Evolutionary conservation across 306 rosid genomes (phyloP).

Genomic region (Malus orientalis): DNA sequence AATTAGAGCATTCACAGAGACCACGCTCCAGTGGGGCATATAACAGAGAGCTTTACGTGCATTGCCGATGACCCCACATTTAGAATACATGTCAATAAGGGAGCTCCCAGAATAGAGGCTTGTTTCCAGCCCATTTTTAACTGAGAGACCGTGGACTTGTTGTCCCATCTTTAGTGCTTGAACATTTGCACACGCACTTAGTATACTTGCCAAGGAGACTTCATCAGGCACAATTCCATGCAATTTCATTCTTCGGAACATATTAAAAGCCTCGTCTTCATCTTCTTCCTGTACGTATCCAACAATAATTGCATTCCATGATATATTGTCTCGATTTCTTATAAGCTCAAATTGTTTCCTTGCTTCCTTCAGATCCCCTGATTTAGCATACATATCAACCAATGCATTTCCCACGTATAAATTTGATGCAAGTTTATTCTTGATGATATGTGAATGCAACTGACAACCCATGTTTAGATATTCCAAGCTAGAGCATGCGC

Average conservation of each 20-base stretch:
- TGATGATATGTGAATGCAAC: conserved; percentile 56
- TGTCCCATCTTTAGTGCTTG: conserved; percentile 42
- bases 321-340: conserved; percentile 51
- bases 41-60: conserved; percentile 42
- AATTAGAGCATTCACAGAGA: conserved; percentile 62
- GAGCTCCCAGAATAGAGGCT: conserved; percentile 68
- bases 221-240: conserved; percentile 53
- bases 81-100: conserved; percentile 78
- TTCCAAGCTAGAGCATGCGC: conserved; percentile 54
- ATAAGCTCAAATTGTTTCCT: conserved; percentile 64
- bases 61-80: conserved; percentile 42
- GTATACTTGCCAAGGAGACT: conserved; percentile 73
- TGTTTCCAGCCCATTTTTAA: conserved; percentile 65
- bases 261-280: conserved; percentile 46
- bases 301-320: conserved; percentile 82
- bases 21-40: conserved; percentile 54
- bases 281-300: conserved; percentile 65
- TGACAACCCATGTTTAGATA: conserved; percentile 46
- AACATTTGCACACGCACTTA: conserved; percentile 68
- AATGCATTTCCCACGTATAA: conserved; percentile 62
- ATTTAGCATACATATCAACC: conserved; percentile 80
- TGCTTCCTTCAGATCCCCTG: conserved; percentile 57
- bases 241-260: conserved; percentile 57
- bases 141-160: conserved; percentile 58
- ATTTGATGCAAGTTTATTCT: conserved; percentile 45